A percentile compares a stretch with the other conserved stretches of the same genome.
phyloP scores from a whole-genome alignment of 345 rosid species.

The Excoecaria agallocha region DNA sequence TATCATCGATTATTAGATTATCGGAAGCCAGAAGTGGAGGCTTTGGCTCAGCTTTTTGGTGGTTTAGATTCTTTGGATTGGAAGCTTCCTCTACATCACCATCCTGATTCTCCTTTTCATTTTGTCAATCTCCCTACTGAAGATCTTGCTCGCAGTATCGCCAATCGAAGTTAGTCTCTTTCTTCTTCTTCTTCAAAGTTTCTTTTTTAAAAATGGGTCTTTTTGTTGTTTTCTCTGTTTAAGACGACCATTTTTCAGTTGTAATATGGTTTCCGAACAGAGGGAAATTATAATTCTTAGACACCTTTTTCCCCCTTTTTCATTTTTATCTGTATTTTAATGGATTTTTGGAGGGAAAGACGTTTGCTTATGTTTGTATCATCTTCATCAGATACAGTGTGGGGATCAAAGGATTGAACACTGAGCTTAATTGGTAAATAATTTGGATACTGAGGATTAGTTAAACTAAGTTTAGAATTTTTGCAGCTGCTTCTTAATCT shows the following conservation, averaged over 20 bases:
- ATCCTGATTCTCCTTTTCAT: slow-evolving; percentile 91
- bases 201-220: not conserved
- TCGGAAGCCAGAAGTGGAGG: slow-evolving; percentile 87
- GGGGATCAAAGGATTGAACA: not conserved
- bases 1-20: slow-evolving; percentile 80
- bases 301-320: too few species aligned
- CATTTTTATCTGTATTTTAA: too few species aligned
- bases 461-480: not conserved
- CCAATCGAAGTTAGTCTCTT: slow-evolving; percentile 53
- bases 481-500: not conserved
- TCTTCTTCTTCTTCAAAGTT: not conserved
- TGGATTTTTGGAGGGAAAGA: not conserved
- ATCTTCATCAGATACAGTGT: not conserved
- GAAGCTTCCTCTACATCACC: slow-evolving; percentile 74
- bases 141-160: slow-evolving; percentile 60
- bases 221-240: not conserved
- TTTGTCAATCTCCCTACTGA: slow-evolving; percentile 76
- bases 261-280: not conserved
- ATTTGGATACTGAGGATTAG: not conserved
- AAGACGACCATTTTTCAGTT: not conserved
- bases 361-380: not conserved
- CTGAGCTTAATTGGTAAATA: not conserved
- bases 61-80: slow-evolving; percentile 50
- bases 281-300: not conserved
- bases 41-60: slow-evolving; percentile 69